phyloP scores from a whole-genome alignment of 805 yeast genomes.

The Sugiyamaella mastotermitis region DNA sequence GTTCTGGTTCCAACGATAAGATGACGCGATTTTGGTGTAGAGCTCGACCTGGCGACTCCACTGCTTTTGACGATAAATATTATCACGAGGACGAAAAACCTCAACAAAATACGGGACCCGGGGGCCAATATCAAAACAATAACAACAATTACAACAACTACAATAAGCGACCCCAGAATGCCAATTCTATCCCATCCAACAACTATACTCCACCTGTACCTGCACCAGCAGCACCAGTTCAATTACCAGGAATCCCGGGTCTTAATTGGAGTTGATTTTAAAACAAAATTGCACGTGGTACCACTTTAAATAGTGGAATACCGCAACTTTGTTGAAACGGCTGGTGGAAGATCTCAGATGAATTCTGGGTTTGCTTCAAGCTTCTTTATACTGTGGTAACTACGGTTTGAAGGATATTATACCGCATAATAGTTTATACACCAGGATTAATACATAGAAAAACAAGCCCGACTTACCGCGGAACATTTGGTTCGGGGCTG shows the following conservation, averaged over 20 bases:
- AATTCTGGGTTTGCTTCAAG: too few relatives aligned
- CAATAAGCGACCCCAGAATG: background rate
- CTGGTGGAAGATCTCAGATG: too few relatives aligned
- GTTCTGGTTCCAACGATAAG: conserved; percentile 91
- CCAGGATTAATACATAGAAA: too few relatives aligned
- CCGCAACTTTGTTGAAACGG: too few relatives aligned
- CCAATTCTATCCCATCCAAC: background rate
- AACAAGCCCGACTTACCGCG: too few relatives aligned
- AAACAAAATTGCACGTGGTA: too few relatives aligned
- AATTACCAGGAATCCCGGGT: conserved; percentile 1
- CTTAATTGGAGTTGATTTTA: too few relatives aligned
- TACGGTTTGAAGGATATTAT: too few relatives aligned
- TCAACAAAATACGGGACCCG: conserved; percentile 11
- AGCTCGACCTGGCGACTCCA: conserved; percentile 83
- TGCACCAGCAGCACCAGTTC: conserved; percentile 1
- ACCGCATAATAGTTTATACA: too few relatives aligned
- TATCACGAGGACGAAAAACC: conserved; percentile 50
- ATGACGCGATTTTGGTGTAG: conserved; percentile 93
- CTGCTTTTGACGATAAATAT: conserved; percentile 73
- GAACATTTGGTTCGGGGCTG: too few relatives aligned
- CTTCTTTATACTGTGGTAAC: too few relatives aligned
- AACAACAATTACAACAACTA: background rate
- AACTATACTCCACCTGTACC: conserved; percentile 1
- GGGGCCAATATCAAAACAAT: background rate
- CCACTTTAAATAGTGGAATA: too few relatives aligned